Percentiles rank a stretch among this genome's conserved stretches.
Evolutionary conservation across 2,329 filamentous ascomycete genomes (phyloP).

Genomic region (Claviceps pazoutovae): DNA sequence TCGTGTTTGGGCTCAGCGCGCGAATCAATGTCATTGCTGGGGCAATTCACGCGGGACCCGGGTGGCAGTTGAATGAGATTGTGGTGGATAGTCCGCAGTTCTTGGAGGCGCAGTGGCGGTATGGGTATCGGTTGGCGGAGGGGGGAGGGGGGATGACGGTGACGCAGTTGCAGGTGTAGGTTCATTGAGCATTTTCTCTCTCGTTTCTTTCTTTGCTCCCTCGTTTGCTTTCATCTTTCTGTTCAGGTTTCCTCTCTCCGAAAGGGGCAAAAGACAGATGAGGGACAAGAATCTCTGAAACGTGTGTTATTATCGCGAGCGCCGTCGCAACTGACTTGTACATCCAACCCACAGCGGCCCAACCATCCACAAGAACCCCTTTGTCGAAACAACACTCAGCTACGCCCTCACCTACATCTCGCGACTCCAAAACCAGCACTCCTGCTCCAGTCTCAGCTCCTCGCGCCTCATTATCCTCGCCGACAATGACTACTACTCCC

Average conservation of each 20-base stretch:
- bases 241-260: no score
- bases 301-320: no score
- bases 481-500: conserved; percentile 94
- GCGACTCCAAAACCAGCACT: conserved; percentile 22
- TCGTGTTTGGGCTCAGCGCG: conserved; percentile 54
- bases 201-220: no score
- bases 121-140: conserved; percentile 59
- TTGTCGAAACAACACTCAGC: conserved; percentile 81
- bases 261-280: no score
- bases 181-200: conserved; percentile 12
- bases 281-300: no score
- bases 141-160: conserved; percentile 67
- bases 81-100: conserved; percentile 90
- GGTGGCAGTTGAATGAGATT: conserved; percentile 56
- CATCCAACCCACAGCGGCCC: conserved; percentile 23
- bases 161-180: conserved; percentile 66
- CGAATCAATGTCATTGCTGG: conserved; percentile 51
- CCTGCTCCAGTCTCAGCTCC: conserved; percentile 44
- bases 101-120: conserved; percentile 72
- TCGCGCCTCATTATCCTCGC: conserved; percentile 75
- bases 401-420: conserved; percentile 77
- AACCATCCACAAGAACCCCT: conserved; percentile 50
- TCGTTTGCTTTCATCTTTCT: background rate
- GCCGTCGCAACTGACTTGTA: no score
- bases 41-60: conserved; percentile 43